phyloP scores from a whole-genome alignment of 2,329 filamentous ascomycete species.

The Pochonia chlamydosporia region DNA sequence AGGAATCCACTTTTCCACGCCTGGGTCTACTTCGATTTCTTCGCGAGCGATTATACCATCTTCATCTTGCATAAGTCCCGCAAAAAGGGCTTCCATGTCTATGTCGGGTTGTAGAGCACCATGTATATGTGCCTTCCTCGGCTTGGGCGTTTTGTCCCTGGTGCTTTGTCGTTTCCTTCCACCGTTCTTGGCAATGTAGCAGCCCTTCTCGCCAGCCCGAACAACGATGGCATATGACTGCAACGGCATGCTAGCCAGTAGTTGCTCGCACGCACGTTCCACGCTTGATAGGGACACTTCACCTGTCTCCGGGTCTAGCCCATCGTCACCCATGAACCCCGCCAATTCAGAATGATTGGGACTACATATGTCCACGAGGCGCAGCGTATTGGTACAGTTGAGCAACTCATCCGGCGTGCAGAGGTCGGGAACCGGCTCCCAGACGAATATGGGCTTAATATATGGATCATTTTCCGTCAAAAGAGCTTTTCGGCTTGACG shows the following conservation, averaged over 20 bases:
- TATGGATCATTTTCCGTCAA: constrained; percentile 25
- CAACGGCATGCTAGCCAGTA: constrained; percentile 58
- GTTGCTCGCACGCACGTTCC: constrained; percentile 56
- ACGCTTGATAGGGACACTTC: constrained; percentile 46
- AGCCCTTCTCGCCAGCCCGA: constrained; percentile 66
- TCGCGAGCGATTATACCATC: constrained; percentile 49
- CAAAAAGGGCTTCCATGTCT: constrained; percentile 58
- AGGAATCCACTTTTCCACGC: constrained; percentile 68
- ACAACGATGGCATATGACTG: constrained; percentile 63
- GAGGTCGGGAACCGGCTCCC: constrained; percentile 91
- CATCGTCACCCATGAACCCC: constrained; percentile 66
- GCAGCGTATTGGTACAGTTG: constrained; percentile 58
- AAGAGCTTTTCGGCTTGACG: constrained; percentile 45
- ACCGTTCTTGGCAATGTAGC: constrained; percentile 56
- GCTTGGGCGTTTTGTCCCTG: constrained; percentile 9
- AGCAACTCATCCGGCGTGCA: constrained; percentile 66
- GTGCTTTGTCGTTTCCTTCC: constrained; percentile 32
- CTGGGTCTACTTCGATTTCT: constrained; percentile 57
- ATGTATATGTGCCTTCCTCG: constrained; percentile 36
- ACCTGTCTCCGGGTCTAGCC: constrained; percentile 48
- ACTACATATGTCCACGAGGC: constrained; percentile 56
- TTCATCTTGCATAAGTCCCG: constrained; percentile 48
- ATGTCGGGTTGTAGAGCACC: constrained; percentile 53
- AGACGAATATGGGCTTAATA: constrained; percentile 70
- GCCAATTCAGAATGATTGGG: constrained; percentile 91